phyloP scores from a whole-genome alignment of 1,284 basidiomycete species.

The Meripilus lineatus region DNA sequence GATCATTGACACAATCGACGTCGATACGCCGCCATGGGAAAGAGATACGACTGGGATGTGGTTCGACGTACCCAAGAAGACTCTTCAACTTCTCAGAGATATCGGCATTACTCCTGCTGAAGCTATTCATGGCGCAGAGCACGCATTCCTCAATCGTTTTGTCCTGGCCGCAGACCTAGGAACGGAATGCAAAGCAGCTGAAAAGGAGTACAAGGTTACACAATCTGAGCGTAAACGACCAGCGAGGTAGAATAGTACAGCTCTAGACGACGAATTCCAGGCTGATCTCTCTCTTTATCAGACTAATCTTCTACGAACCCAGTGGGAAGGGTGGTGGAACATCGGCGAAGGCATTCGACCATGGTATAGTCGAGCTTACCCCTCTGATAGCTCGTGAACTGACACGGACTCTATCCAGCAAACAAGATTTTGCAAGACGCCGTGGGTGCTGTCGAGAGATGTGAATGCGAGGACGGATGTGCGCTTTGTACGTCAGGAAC shows the following conservation, averaged over 20 bases:
- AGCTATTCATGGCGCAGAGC: constrained; percentile 82
- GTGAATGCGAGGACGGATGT: constrained; percentile 73
- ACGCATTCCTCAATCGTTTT: constrained; percentile 81
- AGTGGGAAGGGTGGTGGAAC: constrained; percentile 69
- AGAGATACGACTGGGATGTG: constrained; percentile 78
- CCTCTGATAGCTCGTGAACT: not conserved
- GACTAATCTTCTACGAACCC: constrained; percentile 81
- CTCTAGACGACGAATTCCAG: not conserved
- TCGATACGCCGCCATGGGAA: constrained; percentile 79
- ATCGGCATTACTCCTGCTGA: constrained; percentile 66
- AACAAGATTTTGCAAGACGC: constrained; percentile 64
- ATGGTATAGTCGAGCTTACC: constrained; percentile 44
- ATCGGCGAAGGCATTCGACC: constrained; percentile 80
- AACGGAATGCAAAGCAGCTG: constrained; percentile 81
- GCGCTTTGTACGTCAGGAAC: constrained; percentile 53
- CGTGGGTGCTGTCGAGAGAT: constrained; percentile 57
- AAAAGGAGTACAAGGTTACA: constrained; percentile 70
- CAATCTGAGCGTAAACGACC: constrained; percentile 69
- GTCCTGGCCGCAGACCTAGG: constrained; percentile 66
- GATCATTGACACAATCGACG: constrained; percentile 77
- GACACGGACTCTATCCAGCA: constrained; percentile 32
- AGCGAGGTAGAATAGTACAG: constrained; percentile 46
- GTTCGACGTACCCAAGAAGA: constrained; percentile 71
- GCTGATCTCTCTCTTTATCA: constrained; percentile 21
- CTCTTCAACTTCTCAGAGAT: constrained; percentile 47